A percentile compares a stretch with the other conserved stretches of the same genome.
phyloP scores from a whole-genome alignment of 2,329 filamentous ascomycete species.

The Phaeoacremonium minimum region DNA sequence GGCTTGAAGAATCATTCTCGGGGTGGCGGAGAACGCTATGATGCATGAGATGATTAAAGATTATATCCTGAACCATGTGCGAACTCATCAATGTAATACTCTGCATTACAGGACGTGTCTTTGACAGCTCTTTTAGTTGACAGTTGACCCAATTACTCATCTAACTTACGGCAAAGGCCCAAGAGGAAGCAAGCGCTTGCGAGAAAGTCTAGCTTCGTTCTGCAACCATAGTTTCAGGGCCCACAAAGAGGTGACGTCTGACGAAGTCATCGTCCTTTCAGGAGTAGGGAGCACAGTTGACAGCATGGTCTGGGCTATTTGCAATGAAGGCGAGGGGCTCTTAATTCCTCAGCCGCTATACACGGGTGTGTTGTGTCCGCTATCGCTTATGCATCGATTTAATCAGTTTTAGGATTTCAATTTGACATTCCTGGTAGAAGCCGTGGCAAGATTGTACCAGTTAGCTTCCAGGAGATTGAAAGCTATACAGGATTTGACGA shows the following conservation, averaged over 20 bases:
- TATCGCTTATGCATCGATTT: too few species aligned
- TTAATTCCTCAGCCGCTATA: slow-evolving; percentile 22
- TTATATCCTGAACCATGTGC: slow-evolving; percentile 10
- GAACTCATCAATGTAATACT: too few species aligned
- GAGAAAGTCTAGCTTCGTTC: slow-evolving; percentile 14
- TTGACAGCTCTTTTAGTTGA: too few species aligned
- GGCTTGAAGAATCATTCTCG: slow-evolving; percentile 13
- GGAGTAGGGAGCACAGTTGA: slow-evolving; percentile 20
- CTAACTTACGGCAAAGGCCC: slow-evolving; percentile 22
- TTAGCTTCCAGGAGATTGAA: slow-evolving; percentile 10
- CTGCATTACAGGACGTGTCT: too few species aligned
- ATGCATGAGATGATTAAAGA: slow-evolving; percentile 14
- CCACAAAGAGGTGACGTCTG: slow-evolving; percentile 8
- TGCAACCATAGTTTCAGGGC: slow-evolving; percentile 14
- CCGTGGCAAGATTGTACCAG: slow-evolving; percentile 10
- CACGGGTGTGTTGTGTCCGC: slow-evolving; percentile 12
- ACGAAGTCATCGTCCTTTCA: slow-evolving; percentile 18
- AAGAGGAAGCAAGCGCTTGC: slow-evolving; percentile 18
- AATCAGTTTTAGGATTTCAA: slow-evolving; percentile 15
- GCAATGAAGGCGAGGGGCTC: slow-evolving; percentile 21
- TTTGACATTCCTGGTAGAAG: slow-evolving; percentile 14
- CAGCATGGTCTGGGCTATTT: slow-evolving; percentile 17
- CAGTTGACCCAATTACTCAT: slow-evolving; percentile 12
- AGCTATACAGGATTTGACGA: slow-evolving; percentile 13
- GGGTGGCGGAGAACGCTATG: slow-evolving; percentile 16